These are phyloP conservation scores for Amesomyces nigricolor DNA, from an alignment of 2,329 filamentous ascomycete genomes.

Conservation along the genomic window DNA sequence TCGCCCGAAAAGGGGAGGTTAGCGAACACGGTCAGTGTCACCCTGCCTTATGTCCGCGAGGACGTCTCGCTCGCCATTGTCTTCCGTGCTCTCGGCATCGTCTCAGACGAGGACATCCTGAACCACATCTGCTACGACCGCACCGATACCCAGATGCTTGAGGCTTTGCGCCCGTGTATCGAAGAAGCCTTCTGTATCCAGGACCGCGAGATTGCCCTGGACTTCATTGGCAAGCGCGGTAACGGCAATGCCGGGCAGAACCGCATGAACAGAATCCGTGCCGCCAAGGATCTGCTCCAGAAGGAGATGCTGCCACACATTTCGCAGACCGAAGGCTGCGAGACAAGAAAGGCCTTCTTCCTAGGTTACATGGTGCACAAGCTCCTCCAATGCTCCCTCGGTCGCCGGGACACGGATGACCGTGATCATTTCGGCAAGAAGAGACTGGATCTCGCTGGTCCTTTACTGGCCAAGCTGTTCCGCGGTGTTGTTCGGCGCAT, in stretches of 20 bases:
- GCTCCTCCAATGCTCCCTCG: conserved; percentile 85
- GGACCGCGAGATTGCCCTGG: conserved; percentile 86
- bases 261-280: conserved; percentile 82
- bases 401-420: conserved; percentile 89
- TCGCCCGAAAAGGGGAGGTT: conserved; percentile 73
- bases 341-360: conserved; percentile 96
- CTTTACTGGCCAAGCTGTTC: conserved; percentile 93
- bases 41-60: conserved; percentile 86
- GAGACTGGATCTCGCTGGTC: conserved; percentile 89
- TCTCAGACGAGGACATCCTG: conserved; percentile 95
- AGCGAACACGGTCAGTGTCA: conserved; percentile 83
- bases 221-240: conserved; percentile 92
- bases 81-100: conserved; percentile 90
- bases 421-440: conserved; percentile 99
- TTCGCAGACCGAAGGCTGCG: conserved; percentile 87
- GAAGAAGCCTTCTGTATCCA: conserved; percentile 97
- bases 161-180: conserved; percentile 94
- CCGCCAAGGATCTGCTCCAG: conserved; percentile 89
- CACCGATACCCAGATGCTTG: conserved; percentile 92
- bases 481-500: conserved; percentile 85
- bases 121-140: conserved; percentile 97
- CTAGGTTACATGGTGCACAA: conserved; percentile 98
- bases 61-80: conserved; percentile 93
- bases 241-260: conserved; percentile 64
- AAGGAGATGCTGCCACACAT: conserved; percentile 97